phyloP scores from a whole-genome alignment of 2,329 filamentous ascomycete genomes.

The Zopfia rhizophila region DNA sequence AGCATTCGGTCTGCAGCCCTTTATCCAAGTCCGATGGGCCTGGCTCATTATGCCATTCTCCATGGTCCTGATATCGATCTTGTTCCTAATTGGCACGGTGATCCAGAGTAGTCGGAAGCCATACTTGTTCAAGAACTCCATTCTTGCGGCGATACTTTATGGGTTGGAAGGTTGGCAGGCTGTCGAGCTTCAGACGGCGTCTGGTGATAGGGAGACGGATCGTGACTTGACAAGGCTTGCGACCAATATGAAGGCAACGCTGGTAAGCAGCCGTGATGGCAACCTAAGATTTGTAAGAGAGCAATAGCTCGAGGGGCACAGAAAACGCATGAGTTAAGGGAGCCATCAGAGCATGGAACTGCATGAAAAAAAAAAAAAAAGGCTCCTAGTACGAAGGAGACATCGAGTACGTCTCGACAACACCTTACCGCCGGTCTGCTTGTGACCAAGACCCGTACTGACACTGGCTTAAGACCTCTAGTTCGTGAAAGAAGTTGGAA shows the following conservation, averaged over 20 bases:
- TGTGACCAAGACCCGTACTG: constrained; percentile 14
- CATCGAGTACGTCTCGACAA: too few species aligned
- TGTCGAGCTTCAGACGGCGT: not conserved
- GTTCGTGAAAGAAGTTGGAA: constrained; percentile 14
- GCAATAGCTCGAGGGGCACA: too few species aligned
- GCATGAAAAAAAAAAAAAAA: too few species aligned
- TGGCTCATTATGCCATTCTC: constrained; percentile 7
- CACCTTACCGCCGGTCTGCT: too few species aligned
- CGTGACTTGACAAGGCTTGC: too few species aligned
- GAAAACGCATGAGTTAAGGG: too few species aligned
- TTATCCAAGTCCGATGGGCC: constrained; percentile 1
- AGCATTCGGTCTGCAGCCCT: not conserved
- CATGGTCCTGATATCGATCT: constrained; percentile 1
- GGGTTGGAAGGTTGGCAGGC: constrained; percentile 1
- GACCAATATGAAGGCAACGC: too few species aligned
- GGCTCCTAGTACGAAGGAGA: too few species aligned
- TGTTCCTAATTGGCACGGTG: not conserved
- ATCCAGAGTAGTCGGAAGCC: constrained; percentile 1
- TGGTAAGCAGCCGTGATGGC: too few species aligned
- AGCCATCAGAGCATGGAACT: too few species aligned
- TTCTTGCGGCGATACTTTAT: constrained; percentile 1
- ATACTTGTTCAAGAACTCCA: constrained; percentile 6
- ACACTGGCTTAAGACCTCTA: constrained; percentile 5
- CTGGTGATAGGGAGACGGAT: too few species aligned
- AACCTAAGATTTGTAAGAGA: too few species aligned